A percentile compares a stretch with the other conserved stretches of the same genome.
Conservation (phyloP, 2,329 filamentous ascomycete genomes). For the Stemphylium beticola region DNA sequence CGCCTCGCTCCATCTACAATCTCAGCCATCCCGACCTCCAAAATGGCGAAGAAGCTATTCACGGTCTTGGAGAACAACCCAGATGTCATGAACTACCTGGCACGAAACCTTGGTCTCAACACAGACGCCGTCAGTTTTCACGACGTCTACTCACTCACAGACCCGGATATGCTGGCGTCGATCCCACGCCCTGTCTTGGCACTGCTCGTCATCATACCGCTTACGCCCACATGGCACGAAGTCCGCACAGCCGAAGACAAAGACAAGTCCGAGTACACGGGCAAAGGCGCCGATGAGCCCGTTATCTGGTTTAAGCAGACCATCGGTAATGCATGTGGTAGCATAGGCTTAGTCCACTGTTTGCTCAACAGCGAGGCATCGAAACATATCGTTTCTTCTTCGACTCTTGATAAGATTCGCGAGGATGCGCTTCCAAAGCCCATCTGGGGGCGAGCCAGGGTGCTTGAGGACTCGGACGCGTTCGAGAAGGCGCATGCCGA, state of each 20-base stretch:
- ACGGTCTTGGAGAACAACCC: constrained; percentile 60
- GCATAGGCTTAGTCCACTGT: constrained; percentile 63
- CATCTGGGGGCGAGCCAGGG: constrained; percentile 55
- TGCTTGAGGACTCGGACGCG: constrained; percentile 57
- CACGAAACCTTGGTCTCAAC: constrained; percentile 57
- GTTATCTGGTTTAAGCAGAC: constrained; percentile 66
- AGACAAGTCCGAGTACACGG: constrained; percentile 52
- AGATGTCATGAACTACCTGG: constrained; percentile 58
- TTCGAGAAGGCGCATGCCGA: constrained; percentile 54
- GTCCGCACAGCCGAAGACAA: constrained; percentile 53
- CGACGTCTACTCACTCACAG: constrained; percentile 61
- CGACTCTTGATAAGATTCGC: constrained; percentile 55
- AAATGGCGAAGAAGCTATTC: constrained; percentile 39
- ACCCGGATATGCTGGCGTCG: constrained; percentile 56
- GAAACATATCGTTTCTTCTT: constrained; percentile 52
- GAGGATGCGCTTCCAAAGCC: constrained; percentile 53
- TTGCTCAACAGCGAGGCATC: constrained; percentile 58
- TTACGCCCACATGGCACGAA: constrained; percentile 45
- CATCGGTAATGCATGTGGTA: constrained; percentile 64
- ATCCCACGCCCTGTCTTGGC: constrained; percentile 62
- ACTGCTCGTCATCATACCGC: constrained; percentile 60
- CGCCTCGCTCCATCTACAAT: neutral
- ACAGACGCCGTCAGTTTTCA: constrained; percentile 55
- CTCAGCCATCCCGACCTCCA: neutral
- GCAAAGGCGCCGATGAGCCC: constrained; percentile 57